Base-by-base conservation (phyloP, 2,329 filamentous ascomycete species). In the Sarocladium brachiariae region DNA sequence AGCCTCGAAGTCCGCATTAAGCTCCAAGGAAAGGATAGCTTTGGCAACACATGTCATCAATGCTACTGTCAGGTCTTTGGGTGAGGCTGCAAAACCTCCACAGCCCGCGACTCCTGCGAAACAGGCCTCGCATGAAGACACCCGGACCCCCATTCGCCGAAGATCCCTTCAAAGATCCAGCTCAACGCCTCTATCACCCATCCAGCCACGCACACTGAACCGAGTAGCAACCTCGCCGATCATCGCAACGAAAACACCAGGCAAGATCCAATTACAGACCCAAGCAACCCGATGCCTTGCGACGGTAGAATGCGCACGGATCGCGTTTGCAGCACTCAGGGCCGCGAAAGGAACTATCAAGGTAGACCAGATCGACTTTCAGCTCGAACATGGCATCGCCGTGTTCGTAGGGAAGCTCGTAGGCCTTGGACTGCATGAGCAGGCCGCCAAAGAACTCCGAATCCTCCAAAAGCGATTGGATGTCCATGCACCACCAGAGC, bases 21-120 rank as follows among this genome's bases (percentile, higher is more conserved):
- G 54, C 19, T 50, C 57, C 56, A 72, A 66, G 57, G 84, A 89
- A 52, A 81, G 77, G 63, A 82, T 81, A 48, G 72, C 79, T 39
- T 68, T 91, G 31, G 86, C 87, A 11, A 89, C 86, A 0, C 80
- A 89, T 54, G 73, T 89, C 31, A 80, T 89, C 59, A 92, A 91
- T 62, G 71, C 73, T 6, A 76, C 83, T 1, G 72, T 91, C 34
- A 89, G 87, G 59, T 74, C 78, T 9, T 73, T 92, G 3, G 75
- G 76, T n/a, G 82, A 87, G 51, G 81, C 81, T 0, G 73, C 81
- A 18, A 89, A 83, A 61, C 65, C 70, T 2, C 54, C 67, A 3
- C 56, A 65, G 1, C 55, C 59, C 3, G 50, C 64, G 2, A 62
- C 66, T 13, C 60, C 67, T 7, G 57, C 59, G n/a, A 63, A 64